These are phyloP conservation scores for Trichoderma endophyticum DNA, from an alignment of 2,329 filamentous ascomycete species.

Conservation along the genomic window DNA sequence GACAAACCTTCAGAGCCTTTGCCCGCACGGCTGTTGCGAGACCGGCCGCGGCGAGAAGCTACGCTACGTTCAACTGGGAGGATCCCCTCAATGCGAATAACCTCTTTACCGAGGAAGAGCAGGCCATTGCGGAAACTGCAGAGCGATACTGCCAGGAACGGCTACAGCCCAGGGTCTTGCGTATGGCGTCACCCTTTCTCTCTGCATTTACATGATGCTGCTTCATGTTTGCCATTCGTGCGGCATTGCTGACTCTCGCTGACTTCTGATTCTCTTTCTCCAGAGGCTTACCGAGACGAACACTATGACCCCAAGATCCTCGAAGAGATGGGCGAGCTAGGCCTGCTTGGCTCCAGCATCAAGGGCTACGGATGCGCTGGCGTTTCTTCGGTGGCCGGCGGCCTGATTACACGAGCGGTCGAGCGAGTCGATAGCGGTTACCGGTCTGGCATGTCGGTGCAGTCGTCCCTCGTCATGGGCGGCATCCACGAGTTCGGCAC, in stretches of 20 bases:
- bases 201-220: too few relatives aligned
- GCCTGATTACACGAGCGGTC: slow-evolving; percentile 84
- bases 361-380: slow-evolving; percentile 86
- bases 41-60: slow-evolving; percentile 31
- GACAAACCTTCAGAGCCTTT: slow-evolving; percentile 31
- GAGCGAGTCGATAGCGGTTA: slow-evolving; percentile 91
- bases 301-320: slow-evolving; percentile 82
- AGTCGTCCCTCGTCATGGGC: slow-evolving; percentile 90
- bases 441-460: slow-evolving; percentile 88
- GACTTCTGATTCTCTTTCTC: not conserved
- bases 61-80: slow-evolving; percentile 75
- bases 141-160: slow-evolving; percentile 92
- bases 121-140: slow-evolving; percentile 85
- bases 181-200: slow-evolving; percentile 46
- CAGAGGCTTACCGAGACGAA: slow-evolving; percentile 82
- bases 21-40: slow-evolving; percentile 26
- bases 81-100: slow-evolving; percentile 76
- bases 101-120: slow-evolving; percentile 83
- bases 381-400: slow-evolving; percentile 82
- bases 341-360: slow-evolving; percentile 82
- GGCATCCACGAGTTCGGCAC: slow-evolving; percentile 85
- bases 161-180: slow-evolving; percentile 78
- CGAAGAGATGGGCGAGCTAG: slow-evolving; percentile 87
- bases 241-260: not conserved
- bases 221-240: not conserved